Evolutionary conservation across 2,329 filamentous ascomycete genomes (phyloP).

Genomic region (Zarea fungicola): DNA sequence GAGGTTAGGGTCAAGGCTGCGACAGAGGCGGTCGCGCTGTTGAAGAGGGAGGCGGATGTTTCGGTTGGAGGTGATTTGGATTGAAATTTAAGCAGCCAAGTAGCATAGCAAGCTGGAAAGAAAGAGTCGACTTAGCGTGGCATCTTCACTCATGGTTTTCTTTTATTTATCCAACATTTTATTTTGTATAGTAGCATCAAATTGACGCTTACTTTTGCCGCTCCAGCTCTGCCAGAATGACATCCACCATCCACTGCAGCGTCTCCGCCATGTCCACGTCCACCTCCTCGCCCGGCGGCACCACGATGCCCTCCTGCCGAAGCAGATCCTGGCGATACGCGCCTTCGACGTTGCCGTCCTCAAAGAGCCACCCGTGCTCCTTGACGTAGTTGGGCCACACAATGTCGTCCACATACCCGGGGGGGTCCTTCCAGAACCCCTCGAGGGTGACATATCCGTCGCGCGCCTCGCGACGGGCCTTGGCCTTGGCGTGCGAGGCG

Average conservation of each 20-base stretch:
- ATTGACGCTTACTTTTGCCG: conserved; percentile 16
- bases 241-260: conserved; percentile 64
- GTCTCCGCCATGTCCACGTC: conserved; percentile 57
- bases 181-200: neutral
- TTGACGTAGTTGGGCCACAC: conserved; percentile 94
- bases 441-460: conserved; percentile 76
- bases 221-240: conserved; percentile 47
- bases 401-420: conserved; percentile 86
- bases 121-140: too few relatives aligned
- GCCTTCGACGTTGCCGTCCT: conserved; percentile 61
- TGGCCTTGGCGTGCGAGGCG: conserved; percentile 59
- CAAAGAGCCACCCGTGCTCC: conserved; percentile 77
- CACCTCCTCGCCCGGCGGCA: conserved; percentile 40
- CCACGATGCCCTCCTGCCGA: conserved; percentile 39
- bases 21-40: conserved; percentile 38
- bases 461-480: conserved; percentile 60
- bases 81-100: too few relatives aligned
- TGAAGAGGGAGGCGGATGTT: conserved; percentile 20
- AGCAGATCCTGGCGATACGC: conserved; percentile 43
- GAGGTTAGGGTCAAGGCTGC: conserved; percentile 55
- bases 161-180: neutral
- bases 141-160: neutral
- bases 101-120: too few relatives aligned
- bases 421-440: conserved; percentile 93
- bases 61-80: neutral